Evolutionary conservation across 306 rosid species (phyloP), one percentile per base, ranked within the genome.

Genomic region (cucumber (Cucumis sativus)): DNA sequence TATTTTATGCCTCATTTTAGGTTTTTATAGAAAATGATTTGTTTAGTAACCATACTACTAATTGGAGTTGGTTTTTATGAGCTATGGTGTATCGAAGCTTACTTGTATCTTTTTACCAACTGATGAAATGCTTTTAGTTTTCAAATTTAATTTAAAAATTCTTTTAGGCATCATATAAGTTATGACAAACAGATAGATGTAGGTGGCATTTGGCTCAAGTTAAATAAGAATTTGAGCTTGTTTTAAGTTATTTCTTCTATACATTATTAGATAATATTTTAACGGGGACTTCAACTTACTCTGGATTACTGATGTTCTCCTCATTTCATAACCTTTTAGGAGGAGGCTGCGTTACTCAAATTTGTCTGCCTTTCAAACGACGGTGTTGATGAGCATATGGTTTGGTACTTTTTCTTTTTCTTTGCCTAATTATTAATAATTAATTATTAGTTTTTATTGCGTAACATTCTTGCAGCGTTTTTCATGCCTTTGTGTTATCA

Each of bases 351-450:
- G 78, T 83, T 68, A 80, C 97, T 95, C 84, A 95, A 86, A 84
- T 95, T 95, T 77, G 97, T 80, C 8, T 92, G 93, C 83, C 77
- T 51, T 78, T 87, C 92, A 2, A 95, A 90, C 72, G 99, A 95
- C 74, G 97, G 96, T 72, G 79, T 87, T 72, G 99, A 92, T 82
- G 81, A 90, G 79, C 97, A 95, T 77, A 95, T 95, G 99, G 83
- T 95, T 87, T 95, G 99, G 99, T 92, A 92, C 71, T 11, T 43
- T 43, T 0, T 78, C 30, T 28, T 78, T 78, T 79, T 45, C 80
- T 78, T 78, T 45, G 61, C 54, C 49, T 64, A 51, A 28, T 28
- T 28, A 28, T 28, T 28, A 28, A 28, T 28, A 1, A 28, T 28
- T 28, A 28, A 28, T 28, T 28, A 3, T 28, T 28, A 40, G 18